These are phyloP conservation scores for Aspergillus tanneri DNA, from an alignment of 2,329 filamentous ascomycete species.

Conservation along the genomic window DNA sequence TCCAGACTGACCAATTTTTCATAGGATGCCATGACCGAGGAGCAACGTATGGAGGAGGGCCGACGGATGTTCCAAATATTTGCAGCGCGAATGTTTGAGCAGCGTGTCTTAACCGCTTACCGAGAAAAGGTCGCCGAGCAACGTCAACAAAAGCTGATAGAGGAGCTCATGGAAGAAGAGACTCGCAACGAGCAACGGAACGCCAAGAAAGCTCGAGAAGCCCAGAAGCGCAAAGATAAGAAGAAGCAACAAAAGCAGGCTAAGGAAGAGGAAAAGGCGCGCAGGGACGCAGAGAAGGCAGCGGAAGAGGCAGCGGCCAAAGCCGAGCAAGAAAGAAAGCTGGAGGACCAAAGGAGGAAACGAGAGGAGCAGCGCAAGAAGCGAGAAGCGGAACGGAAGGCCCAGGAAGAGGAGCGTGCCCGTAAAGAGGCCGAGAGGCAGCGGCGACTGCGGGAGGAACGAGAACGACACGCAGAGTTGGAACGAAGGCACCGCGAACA, in stretches of 20 bases:
- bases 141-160: slow-evolving; percentile 83
- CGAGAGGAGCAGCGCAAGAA: slow-evolving; percentile 90
- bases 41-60: slow-evolving; percentile 98
- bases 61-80: slow-evolving; percentile 99
- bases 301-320: slow-evolving; percentile 77
- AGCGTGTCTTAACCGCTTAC: slow-evolving; percentile 94
- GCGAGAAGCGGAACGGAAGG: slow-evolving; percentile 84
- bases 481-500: slow-evolving; percentile 81
- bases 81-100: slow-evolving; percentile 98
- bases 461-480: slow-evolving; percentile 78
- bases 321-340: slow-evolving; percentile 72
- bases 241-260: slow-evolving; percentile 83
- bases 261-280: slow-evolving; percentile 86
- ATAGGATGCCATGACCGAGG: slow-evolving; percentile 94
- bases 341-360: slow-evolving; percentile 76
- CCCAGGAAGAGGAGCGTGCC: slow-evolving; percentile 81
- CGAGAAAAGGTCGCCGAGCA: slow-evolving; percentile 94
- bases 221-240: slow-evolving; percentile 93
- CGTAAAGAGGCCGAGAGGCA: slow-evolving; percentile 83
- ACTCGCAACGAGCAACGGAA: slow-evolving; percentile 74
- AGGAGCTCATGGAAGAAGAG: slow-evolving; percentile 86
- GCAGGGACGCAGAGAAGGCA: slow-evolving; percentile 82
- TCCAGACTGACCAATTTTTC: slow-evolving; percentile 38
- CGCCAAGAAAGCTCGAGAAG: slow-evolving; percentile 90
- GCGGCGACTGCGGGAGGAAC: slow-evolving; percentile 76